Evolutionary conservation across 192 early-diverging fungal genomes (phyloP), one percentile per base, ranked within the genome.

Genomic region (Entomortierella lignicola): DNA sequence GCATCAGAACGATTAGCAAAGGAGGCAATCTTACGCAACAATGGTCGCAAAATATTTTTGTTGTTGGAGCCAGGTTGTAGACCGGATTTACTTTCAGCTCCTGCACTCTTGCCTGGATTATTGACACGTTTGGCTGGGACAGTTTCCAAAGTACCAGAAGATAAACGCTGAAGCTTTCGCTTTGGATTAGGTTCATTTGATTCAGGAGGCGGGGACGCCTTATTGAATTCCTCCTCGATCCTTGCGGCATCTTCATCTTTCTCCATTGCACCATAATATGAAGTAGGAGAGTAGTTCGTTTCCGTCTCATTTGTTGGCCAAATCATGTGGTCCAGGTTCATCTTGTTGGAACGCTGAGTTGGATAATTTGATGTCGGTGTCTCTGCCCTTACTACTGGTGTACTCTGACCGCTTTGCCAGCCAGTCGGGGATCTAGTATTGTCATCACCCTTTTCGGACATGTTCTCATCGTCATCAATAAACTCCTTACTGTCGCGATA

Each of bases 251-350:
- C 75, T 57, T 79, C 75, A 26, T 79, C 75, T 39, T 57, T 69
- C 20, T 60, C 63, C 75, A 79, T 79, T 41, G 30, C 63, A 21
- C 61, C 56, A 5, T 67, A 77, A 26, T 77, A 54, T 2, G 72
- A 55, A 50, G 47, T 52, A 26, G 62, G 48, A 6, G 60, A 23
- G 51, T 70, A 79, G n/a, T 65, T 79, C 29, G 63, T 70, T 11
- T 69, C 75, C 50, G 70, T 61, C n/a, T 79, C 75, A 23, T 79
- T 79, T 17, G 75, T 79, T 6, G 75, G 75, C 75, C 75, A 79
- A 50, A 79, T 70, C 74, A 79, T 79, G 13, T 79, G 74, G 57
- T 79, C 67, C 26, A 79, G 52, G 63, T 79, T 79, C 75, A 79
- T 79, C 67, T 79, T 79, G 42, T 70, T 69, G 2, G 75, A 79